Evolutionary conservation across 768 basidiomycete genomes (phyloP).

Genomic region (Rhizopogon sp.): DNA sequence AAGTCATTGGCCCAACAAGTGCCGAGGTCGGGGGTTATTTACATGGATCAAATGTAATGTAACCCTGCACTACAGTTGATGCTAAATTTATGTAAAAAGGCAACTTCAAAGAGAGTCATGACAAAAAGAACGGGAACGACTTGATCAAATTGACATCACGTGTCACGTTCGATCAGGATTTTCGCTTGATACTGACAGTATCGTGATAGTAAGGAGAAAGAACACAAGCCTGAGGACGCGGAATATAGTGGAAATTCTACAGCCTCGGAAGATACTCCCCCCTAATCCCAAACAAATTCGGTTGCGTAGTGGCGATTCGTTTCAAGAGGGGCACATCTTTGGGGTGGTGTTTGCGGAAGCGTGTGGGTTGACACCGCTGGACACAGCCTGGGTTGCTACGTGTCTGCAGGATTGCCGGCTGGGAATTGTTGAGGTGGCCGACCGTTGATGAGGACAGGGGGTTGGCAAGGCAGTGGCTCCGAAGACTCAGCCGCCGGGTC

Average conservation of each 20-base stretch:
- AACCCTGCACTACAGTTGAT: no score
- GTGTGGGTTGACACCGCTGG: not conserved
- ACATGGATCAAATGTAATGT: no score
- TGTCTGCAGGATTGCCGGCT: conserved; percentile 12
- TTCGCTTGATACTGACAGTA: no score
- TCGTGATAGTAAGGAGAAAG: not conserved
- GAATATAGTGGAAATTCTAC: not conserved
- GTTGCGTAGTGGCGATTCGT: not conserved
- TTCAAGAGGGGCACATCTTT: not conserved
- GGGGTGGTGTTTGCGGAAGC: not conserved
- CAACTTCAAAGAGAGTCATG: no score
- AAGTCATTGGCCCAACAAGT: no score
- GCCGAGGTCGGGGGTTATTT: no score
- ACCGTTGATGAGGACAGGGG: conserved; percentile 22
- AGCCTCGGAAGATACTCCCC: not conserved
- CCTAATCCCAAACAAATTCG: not conserved
- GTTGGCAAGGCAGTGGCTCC: conserved; percentile 1
- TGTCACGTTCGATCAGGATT: not conserved
- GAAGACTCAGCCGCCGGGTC: not conserved
- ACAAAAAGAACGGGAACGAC: no score
- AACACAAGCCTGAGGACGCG: not conserved
- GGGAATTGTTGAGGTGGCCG: conserved; percentile 27
- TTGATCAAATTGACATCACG: not conserved
- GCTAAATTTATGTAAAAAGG: no score
- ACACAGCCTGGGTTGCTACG: not conserved